Base-by-base conservation (phyloP, 2,329 filamentous ascomycete genomes). In the Aspergillus terreus region DNA sequence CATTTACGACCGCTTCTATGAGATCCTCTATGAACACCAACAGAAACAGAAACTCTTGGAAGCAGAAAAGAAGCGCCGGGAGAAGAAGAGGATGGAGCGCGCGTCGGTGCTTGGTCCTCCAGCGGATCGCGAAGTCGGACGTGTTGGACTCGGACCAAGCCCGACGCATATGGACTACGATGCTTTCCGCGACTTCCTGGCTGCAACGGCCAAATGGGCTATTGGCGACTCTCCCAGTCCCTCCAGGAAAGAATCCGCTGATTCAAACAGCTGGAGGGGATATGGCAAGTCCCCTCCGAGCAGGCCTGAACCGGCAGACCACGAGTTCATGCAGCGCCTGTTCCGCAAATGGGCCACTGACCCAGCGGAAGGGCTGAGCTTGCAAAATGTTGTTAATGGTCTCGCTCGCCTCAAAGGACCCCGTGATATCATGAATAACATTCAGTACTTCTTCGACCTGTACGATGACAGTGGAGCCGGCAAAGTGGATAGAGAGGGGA, bases 101-200 rank as follows among this genome's bases (percentile, higher is more conserved):
- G 62, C 68, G 30, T 75, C 72, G 2, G 62, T 71, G 15, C 58
- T 74, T 21, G 70, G 77, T 2, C 76, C 75, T 25, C 76, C 71
- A 11, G 64, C 82, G 27, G 80, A 80, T 53, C 81, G 88, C 10
- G 90, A 96, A 68, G 88, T 89, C 66, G 92, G 91, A 1, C 83
- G 92, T 47, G 90, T 96, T 15, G 92, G 90, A 0, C 79, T 96
- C 1, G 92, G 92, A 0, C 87, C 90, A 6, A 96, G 90, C 69
- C 90, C 90, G 12, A 95, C 87, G 25, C 80, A 92, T 59, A 99
- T 99, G 94, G 92, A 97, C 69, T 99, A 97, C 65, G 90, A 96
- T 70, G 91, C 88, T 1, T 99, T 97, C 72, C 81, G 92, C 51
- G 92, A 97, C 63, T 97, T 99, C 62, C 77, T 99, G 42, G 91